Evolutionary conservation across 108 stramenopile genomes (phyloP), one percentile per base, ranked within the genome.

Genomic region (Cyclotella atomus): DNA sequence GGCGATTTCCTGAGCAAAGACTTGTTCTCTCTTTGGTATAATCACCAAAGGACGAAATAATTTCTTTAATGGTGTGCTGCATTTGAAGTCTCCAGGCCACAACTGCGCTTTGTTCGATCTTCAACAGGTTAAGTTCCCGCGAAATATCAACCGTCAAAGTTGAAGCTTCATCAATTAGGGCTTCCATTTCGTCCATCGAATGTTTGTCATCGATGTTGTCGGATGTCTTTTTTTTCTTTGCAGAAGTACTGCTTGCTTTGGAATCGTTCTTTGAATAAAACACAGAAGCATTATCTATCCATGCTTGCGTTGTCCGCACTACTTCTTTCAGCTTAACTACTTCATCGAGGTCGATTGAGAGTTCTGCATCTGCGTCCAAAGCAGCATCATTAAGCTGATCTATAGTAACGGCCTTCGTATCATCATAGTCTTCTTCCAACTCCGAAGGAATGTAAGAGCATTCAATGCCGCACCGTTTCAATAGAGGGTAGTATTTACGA

Each of bases 301-400:
- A 92, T 15, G 38, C 23, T 45, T 77, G 59, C 0, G 79, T 63
- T 41, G 54, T 65, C 27, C 84, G 75, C 17, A 86, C 50, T 46
- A 88, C 27, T 44, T 66, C 64, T 49, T 81, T 69, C 64, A 92
- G 60, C 49, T 80, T 73, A 38, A 77, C 45, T 8, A 87, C 88
- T 65, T 89, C 91, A 12, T 90, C 83, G 30, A 93, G 76, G 27
- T 90, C 91, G 27, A 93, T 33, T 0, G 85, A 76, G 30, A 89
- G 49, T 49, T 87, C 84, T 32, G 82, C 54, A 36, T 71, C 77
- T 44, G 88, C 87, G 47, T 80, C 71, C 35, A 82, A 72, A 8
- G 83, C 76, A 28, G 88, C 91, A 52, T 60, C 59, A 46, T 68
- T 32, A 9, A 85, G 30, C 46, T 82, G 76, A 21, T 66, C 67